A percentile compares a stretch with the other conserved stretches of the same genome.
Conservation (phyloP, 192 early-diverging fungal species). For the Anaeromyces robustus region DNA sequence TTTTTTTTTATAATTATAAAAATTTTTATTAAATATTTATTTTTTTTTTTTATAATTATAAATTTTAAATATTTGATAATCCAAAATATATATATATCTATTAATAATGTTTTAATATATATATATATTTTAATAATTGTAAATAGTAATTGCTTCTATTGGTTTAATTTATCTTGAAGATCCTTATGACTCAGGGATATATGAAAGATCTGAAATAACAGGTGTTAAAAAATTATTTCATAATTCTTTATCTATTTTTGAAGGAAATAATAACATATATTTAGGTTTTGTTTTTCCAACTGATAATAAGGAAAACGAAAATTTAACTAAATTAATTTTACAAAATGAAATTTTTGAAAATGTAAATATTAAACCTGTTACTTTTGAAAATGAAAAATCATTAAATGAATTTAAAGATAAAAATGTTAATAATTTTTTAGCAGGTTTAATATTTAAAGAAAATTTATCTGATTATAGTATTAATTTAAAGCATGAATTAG, state of each 20-base stretch:
- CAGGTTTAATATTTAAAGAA: not conserved
- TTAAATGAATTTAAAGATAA: not conserved
- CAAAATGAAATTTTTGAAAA: not conserved
- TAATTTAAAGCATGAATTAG: not conserved
- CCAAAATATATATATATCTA: no score
- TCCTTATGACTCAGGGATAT: no score
- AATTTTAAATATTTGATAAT: no score
- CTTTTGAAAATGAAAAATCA: not conserved
- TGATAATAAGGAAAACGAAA: not conserved
- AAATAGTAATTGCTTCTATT: no score
- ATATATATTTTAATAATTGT: no score
- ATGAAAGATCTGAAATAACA: not conserved
- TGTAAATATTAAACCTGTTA: not conserved
- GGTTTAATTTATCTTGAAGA: no score
- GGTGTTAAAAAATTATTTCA: not conserved
- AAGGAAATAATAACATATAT: not conserved
- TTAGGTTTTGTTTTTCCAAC: not conserved
- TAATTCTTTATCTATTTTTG: not conserved
- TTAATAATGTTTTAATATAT: no score
- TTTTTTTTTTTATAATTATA: no score
- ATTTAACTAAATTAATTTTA: not conserved
- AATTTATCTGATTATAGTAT: not conserved
- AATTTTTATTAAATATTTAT: no score
- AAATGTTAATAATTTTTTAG: not conserved
- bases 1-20: no score